Conservation (phyloP, 2,329 filamentous ascomycete genomes). For the Chaetomium olivaceum region DNA sequence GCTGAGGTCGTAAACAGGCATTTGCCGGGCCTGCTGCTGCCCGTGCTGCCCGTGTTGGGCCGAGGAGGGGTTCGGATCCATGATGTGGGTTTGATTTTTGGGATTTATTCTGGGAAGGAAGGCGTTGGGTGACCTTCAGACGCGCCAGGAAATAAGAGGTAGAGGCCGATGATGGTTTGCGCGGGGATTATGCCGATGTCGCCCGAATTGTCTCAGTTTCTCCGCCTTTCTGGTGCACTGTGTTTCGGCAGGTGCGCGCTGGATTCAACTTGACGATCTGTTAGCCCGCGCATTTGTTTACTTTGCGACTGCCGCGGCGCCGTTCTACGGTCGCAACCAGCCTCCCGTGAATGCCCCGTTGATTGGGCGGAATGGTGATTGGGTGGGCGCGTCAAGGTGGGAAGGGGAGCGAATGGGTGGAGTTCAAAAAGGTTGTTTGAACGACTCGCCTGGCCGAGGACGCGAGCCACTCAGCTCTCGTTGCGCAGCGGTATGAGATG, state of each 20-base stretch:
- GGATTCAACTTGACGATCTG: slow-evolving; percentile 11
- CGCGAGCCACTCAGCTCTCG: slow-evolving; percentile 37
- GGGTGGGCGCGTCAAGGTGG: slow-evolving; percentile 29
- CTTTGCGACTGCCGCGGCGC: slow-evolving; percentile 26
- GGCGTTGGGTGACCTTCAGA: not conserved
- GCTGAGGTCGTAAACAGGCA: slow-evolving; percentile 68
- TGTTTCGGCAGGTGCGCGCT: slow-evolving; percentile 10
- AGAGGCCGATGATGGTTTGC: not conserved
- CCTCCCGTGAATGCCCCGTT: slow-evolving; percentile 26
- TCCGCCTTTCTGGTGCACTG: slow-evolving; percentile 10
- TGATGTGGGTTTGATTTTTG: slow-evolving; percentile 36
- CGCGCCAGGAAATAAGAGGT: not conserved
- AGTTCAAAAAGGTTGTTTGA: slow-evolving; percentile 34
- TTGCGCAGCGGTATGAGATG: slow-evolving; percentile 35
- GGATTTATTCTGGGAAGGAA: slow-evolving; percentile 14
- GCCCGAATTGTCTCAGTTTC: slow-evolving; percentile 10
- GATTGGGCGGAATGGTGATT: slow-evolving; percentile 41
- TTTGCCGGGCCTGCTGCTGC: slow-evolving; percentile 51
- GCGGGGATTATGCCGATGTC: slow-evolving; percentile 14
- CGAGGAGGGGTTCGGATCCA: slow-evolving; percentile 57
- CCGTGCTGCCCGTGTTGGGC: slow-evolving; percentile 55
- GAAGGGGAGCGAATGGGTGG: slow-evolving; percentile 37
- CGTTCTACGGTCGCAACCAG: slow-evolving; percentile 27
- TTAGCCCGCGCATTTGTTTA: slow-evolving; percentile 33
- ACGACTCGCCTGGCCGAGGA: slow-evolving; percentile 29